phyloP scores from a whole-genome alignment of 495 filamentous ascomycete genomes.

The Penicillium nucicola region DNA sequence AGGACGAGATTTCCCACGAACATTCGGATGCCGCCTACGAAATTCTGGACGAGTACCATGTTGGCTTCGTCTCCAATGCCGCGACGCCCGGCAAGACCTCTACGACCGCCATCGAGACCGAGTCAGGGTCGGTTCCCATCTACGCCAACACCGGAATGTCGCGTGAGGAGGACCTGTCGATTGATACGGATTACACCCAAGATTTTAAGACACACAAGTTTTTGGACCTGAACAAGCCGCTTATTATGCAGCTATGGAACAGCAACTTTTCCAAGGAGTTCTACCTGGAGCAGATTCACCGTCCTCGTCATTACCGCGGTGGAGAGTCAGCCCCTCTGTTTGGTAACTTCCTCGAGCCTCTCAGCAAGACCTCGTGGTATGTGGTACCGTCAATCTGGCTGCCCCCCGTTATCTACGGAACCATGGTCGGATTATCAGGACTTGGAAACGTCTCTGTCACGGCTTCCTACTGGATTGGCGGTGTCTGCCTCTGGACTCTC shows the following conservation, averaged over 20 bases:
- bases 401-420: constrained; percentile 74
- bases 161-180: constrained; percentile 76
- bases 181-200: constrained; percentile 69
- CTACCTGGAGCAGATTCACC: constrained; percentile 94
- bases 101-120: constrained; percentile 18
- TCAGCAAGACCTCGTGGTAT: constrained; percentile 93
- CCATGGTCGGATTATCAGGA: constrained; percentile 61
- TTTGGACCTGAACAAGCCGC: constrained; percentile 80
- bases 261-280: constrained; percentile 89
- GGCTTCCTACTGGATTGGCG: constrained; percentile 57
- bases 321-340: constrained; percentile 92
- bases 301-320: constrained; percentile 90
- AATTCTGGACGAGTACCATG: constrained; percentile 76
- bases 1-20: constrained; percentile 75
- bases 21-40: constrained; percentile 93
- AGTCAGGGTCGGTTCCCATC: constrained; percentile 45
- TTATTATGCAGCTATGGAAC: constrained; percentile 85
- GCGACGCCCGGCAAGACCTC: constrained; percentile 20
- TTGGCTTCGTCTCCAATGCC: constrained; percentile 66
- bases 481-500: constrained; percentile 79
- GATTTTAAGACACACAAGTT: constrained; percentile 92
- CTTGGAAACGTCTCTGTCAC: constrained; percentile 42
- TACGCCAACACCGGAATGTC: constrained; percentile 83
- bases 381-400: constrained; percentile 82
- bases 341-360: constrained; percentile 94